phyloP scores from a whole-genome alignment of 768 basidiomycete genomes.

The Punctularia strigosozonata region DNA sequence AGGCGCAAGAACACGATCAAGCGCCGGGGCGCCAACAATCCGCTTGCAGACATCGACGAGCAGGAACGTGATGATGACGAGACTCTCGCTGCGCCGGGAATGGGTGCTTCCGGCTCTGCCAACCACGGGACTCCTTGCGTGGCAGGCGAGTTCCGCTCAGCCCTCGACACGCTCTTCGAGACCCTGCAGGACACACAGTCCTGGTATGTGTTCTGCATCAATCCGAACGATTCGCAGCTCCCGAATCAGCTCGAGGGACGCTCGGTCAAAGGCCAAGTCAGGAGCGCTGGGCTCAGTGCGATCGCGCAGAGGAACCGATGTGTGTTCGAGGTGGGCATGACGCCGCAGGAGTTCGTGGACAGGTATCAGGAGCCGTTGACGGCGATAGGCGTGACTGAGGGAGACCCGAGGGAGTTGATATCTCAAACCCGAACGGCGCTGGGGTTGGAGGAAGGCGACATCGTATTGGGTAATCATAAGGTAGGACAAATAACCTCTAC shows the following conservation, averaged over 20 bases:
- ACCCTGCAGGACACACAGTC: slow-evolving; percentile 82
- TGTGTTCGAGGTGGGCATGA: slow-evolving; percentile 78
- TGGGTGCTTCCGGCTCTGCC: slow-evolving; percentile 18
- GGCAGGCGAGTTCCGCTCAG: slow-evolving; percentile 78
- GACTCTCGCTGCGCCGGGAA: too few relatives aligned
- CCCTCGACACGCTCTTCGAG: slow-evolving; percentile 76
- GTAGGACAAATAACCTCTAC: slow-evolving; percentile 27
- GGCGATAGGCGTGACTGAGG: slow-evolving; percentile 44
- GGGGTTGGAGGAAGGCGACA: slow-evolving; percentile 52
- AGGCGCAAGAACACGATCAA: slow-evolving; percentile 67
- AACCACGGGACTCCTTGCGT: slow-evolving; percentile 53
- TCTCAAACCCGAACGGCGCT: slow-evolving; percentile 46
- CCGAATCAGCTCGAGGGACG: slow-evolving; percentile 91
- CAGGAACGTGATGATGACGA: slow-evolving; percentile 36
- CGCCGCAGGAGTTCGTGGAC: slow-evolving; percentile 75
- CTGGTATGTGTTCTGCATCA: slow-evolving; percentile 89
- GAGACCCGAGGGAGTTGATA: slow-evolving; percentile 45
- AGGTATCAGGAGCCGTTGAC: slow-evolving; percentile 65
- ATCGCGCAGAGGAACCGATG: slow-evolving; percentile 55
- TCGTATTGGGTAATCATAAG: slow-evolving; percentile 77
- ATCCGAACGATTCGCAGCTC: slow-evolving; percentile 90
- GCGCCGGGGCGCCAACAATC: slow-evolving; percentile 33
- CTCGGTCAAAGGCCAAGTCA: slow-evolving; percentile 85
- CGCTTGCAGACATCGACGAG: slow-evolving; percentile 32
- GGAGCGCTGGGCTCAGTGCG: slow-evolving; percentile 69